Evolutionary conservation across 2,329 filamentous ascomycete genomes (phyloP), one percentile per base, ranked within the genome.

Genomic region (Lecanoromycetidae sp.): DNA sequence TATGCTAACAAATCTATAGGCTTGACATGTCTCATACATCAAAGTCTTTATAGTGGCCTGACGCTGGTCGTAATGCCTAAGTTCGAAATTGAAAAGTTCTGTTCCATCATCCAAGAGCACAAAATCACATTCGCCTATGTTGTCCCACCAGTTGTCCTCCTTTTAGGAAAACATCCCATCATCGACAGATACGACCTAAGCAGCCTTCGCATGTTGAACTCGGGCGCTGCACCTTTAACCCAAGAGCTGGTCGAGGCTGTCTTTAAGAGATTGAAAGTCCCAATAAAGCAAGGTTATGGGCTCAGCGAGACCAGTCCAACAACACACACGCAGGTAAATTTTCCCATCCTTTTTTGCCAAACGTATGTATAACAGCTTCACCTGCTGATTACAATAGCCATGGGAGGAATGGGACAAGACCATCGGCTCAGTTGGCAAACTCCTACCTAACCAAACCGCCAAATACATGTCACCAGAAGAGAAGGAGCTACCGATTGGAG

Each of bases 281-380:
- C 82, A 2, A 79, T 94, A 51, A 95, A 94, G 70, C 90, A 96
- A 66, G 88, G 85, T 15, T 96, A 94, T 60, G 90, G 90, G 0
- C 72, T 96, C 4, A 87, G 80, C 4, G 90, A 96, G 68, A 93
- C 87, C 12, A 81, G 81, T 22, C 87, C 88, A 0, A 82, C 79
- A 1, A 84, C 85, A 0, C 81, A 87, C 56, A 77, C 77, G 8
- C 85, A 52, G 38, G 39, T 44, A 43, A 23, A 33, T 17, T 13
- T 20, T 13, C 30, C 6, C 65, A n/a, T n/a, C n/a, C n/a, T n/a
- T n/a, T n/a, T n/a, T n/a, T n/a, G n/a, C n/a, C n/a, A n/a, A n/a
- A n/a, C n/a, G n/a, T n/a, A n/a, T n/a, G n/a, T n/a, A n/a, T n/a
- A n/a, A n/a, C n/a, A n/a, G n/a, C n/a, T n/a, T n/a, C n/a, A n/a